Evolutionary conservation across 345 rosid genomes (phyloP).

Genomic region (Populus simonii): DNA sequence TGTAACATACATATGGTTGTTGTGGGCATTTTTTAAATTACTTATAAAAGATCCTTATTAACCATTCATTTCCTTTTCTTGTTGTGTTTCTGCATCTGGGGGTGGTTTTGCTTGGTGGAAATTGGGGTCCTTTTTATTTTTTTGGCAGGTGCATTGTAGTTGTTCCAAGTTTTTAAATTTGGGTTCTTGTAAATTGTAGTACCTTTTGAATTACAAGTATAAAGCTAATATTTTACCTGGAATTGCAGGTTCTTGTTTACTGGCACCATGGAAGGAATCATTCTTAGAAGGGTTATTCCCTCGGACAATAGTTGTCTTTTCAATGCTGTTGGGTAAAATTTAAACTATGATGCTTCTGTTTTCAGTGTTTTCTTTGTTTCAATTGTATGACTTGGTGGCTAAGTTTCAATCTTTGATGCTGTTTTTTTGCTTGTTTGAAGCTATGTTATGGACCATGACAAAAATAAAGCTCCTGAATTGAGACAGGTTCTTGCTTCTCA

Average conservation of each 20-base stretch:
- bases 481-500: slow-evolving; percentile 39
- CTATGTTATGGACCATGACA: slow-evolving; percentile 84
- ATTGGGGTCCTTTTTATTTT: neutral
- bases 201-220: neutral
- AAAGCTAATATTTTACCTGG: neutral
- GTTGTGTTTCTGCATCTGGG: neutral
- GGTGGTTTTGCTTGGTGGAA: neutral
- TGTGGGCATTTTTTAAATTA: neutral
- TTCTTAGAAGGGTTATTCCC: slow-evolving; percentile 85
- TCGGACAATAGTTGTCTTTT: slow-evolving; percentile 97
- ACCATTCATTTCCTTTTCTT: neutral
- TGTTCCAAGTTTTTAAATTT: neutral
- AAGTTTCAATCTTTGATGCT: neutral
- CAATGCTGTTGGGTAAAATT: slow-evolving; percentile 79
- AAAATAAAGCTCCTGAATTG: slow-evolving; percentile 45
- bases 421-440: slow-evolving; percentile 38
- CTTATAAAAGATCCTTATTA: neutral
- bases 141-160: neutral
- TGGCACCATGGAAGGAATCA: slow-evolving; percentile 48
- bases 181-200: neutral
- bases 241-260: slow-evolving; percentile 4
- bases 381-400: neutral
- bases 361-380: neutral
- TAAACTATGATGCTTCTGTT: neutral
- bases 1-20: neutral